Evolutionary conservation across 495 filamentous ascomycete genomes (phyloP).

Genomic region (Delitschia confertaspora): DNA sequence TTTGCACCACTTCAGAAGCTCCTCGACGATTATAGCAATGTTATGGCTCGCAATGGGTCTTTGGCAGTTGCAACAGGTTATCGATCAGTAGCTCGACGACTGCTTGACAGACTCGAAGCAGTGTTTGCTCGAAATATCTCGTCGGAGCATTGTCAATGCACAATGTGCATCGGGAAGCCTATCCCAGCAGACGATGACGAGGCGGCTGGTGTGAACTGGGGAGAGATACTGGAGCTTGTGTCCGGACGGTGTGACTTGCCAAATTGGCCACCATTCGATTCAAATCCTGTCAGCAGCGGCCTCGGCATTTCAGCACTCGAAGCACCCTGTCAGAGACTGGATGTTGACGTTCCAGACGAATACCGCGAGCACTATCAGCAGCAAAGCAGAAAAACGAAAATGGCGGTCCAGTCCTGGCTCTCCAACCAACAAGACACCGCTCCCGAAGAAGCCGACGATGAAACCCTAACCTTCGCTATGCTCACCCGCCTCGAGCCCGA

Average conservation of each 20-base stretch:
- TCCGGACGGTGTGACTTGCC: slow-evolving; percentile 80
- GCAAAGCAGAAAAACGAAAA: slow-evolving; percentile 77
- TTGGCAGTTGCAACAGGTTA: slow-evolving; percentile 95
- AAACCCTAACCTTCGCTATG: slow-evolving; percentile 86
- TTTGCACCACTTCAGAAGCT: slow-evolving; percentile 73
- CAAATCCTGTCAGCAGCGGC: slow-evolving; percentile 34
- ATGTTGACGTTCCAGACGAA: slow-evolving; percentile 85
- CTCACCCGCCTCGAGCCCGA: slow-evolving; percentile 71
- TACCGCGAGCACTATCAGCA: slow-evolving; percentile 80
- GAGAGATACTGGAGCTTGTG: slow-evolving; percentile 87
- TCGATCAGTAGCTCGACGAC: slow-evolving; percentile 78
- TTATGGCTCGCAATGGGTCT: slow-evolving; percentile 75
- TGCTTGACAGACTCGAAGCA: slow-evolving; percentile 86
- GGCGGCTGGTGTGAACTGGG: slow-evolving; percentile 85
- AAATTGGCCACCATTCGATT: slow-evolving; percentile 70
- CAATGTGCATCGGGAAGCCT: slow-evolving; percentile 55
- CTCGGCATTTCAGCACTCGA: slow-evolving; percentile 45
- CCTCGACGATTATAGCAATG: slow-evolving; percentile 74
- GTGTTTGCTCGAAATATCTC: slow-evolving; percentile 90
- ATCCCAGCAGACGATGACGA: slow-evolving; percentile 39
- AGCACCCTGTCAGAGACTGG: slow-evolving; percentile 70
- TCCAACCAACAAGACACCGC: slow-evolving; percentile 60
- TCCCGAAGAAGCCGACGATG: slow-evolving; percentile 81
- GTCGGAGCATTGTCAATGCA: slow-evolving; percentile 65
- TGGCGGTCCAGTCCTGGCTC: slow-evolving; percentile 80